Percentiles rank a stretch among this genome's conserved stretches.
Conservation (phyloP, 768 basidiomycete species). For the Kwoniella pini region DNA sequence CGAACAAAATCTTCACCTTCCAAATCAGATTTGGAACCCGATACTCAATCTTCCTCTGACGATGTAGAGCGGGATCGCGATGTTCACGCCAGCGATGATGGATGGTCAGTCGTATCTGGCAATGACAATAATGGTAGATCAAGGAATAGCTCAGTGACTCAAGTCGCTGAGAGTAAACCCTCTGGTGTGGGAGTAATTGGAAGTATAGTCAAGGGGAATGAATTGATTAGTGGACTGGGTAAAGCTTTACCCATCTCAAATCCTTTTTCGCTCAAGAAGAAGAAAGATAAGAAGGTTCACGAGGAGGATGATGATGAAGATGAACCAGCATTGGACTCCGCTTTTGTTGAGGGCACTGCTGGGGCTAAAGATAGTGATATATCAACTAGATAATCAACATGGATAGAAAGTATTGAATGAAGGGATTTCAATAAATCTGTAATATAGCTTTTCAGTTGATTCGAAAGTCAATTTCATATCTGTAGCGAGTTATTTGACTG, state of each 20-base stretch:
- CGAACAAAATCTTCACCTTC: slow-evolving; percentile 11
- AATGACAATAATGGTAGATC: slow-evolving; percentile 1
- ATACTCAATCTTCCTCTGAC: background rate
- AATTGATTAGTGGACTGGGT: slow-evolving; percentile 8
- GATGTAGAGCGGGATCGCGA: background rate
- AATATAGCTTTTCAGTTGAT: too few relatives aligned
- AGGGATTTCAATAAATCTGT: too few relatives aligned
- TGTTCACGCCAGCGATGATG: slow-evolving; percentile 13
- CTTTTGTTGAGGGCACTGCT: background rate
- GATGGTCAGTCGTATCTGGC: slow-evolving; percentile 21
- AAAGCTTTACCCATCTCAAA: slow-evolving; percentile 12
- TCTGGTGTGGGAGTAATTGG: background rate
- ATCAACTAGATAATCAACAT: background rate
- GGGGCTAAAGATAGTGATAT: slow-evolving; percentile 6
- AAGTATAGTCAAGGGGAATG: background rate
- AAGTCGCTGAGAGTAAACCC: background rate
- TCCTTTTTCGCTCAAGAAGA: slow-evolving; percentile 13
- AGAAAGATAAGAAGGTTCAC: slow-evolving; percentile 1
- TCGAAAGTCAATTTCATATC: too few relatives aligned
- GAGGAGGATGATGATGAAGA: background rate
- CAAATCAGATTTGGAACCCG: background rate
- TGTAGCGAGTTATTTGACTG: too few relatives aligned
- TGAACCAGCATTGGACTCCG: background rate
- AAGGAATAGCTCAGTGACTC: slow-evolving; percentile 5
- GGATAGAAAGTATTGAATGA: background rate